Base-by-base conservation (phyloP, 306 rosid genomes). In the Vigna reflexopilosa region DNA sequence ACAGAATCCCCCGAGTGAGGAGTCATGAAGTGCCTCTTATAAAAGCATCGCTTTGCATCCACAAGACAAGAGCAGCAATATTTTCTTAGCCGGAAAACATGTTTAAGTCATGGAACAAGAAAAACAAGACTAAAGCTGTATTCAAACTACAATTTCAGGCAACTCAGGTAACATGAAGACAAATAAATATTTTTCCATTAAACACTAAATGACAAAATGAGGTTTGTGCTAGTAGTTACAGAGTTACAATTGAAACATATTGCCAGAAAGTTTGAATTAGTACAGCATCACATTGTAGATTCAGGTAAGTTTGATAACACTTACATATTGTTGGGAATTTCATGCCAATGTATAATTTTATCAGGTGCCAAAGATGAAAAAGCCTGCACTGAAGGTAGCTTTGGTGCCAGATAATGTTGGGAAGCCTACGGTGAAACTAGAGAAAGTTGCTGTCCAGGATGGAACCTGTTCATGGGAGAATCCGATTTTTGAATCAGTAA, bases 61-160 rank as follows among this genome's bases (percentile, higher is more conserved):
- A 59, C 40, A 59, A 28, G 40, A 59, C 66, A 26, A 59, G 66
- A 59, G 34, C 68, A 7, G 14, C 47, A 8, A 32, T 34, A 62
- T 32, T 62, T 62, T 62, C 24, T 59, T 22, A 62, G 47, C 47
- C 19, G 3, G 47, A 32, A 62, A n/a, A 32, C 47, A 62, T 62
- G 68, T 62, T 62, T 1, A 62, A 34, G 68, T 62, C 47, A 62
- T 45, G 68, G 68, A 32, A 24, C 6, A 62, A 62, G 68, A 62
- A 32, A 20, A 62, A 34, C 47, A 62, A 34, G 47, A 62, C 36
- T 34, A 62, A 62, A 34, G 47, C 14, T 62, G 68, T 62, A 34
- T 62, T 62, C 47, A 62, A 62, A 62, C 68, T 62, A 6, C 68
- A 62, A 32, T 62, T 62, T 62, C 68, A 62, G 47, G 68, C 68